Percentiles rank a stretch among this genome's conserved stretches.
Conservation (phyloP, 805 yeast genomes). For the Nadsonia fulvescens region DNA sequence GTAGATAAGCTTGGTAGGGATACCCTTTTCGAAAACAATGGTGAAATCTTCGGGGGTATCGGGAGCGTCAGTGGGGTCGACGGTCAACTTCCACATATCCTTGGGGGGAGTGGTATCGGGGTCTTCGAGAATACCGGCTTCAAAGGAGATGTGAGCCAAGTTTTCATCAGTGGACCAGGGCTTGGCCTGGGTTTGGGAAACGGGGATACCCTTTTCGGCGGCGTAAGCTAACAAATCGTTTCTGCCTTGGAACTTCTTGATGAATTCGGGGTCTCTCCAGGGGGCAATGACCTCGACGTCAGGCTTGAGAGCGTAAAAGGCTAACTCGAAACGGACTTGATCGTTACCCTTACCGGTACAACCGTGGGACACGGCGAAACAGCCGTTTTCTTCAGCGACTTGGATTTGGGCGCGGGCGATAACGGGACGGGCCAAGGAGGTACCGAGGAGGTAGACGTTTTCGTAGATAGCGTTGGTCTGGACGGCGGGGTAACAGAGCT, state of each 20-base stretch:
- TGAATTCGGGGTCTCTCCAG: conserved; percentile 95
- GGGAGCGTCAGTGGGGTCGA: conserved; percentile 93
- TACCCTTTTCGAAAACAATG: conserved; percentile 68
- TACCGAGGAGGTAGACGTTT: conserved; percentile 90
- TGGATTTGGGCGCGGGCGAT: conserved; percentile 96
- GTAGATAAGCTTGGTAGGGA: conserved; percentile 66
- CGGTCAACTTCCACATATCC: conserved; percentile 99
- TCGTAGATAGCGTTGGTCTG: conserved; percentile 96
- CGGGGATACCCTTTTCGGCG: conserved; percentile 79
- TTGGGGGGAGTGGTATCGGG: conserved; percentile 98
- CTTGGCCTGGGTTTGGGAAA: conserved; percentile 92
- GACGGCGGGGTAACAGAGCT: conserved; percentile 88
- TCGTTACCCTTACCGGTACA: conserved; percentile 99
- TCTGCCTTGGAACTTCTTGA: conserved; percentile 95
- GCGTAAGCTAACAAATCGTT: conserved; percentile 90
- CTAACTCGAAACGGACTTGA: conserved; percentile 93
- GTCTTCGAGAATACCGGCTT: conserved; percentile 98
- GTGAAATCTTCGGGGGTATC: conserved; percentile 77
- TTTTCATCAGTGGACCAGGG: conserved; percentile 99
- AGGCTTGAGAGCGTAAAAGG: conserved; percentile 95
- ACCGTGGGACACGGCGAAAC: conserved; percentile 97
- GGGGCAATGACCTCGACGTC: conserved; percentile 95
- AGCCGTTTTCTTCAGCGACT: conserved; percentile 93
- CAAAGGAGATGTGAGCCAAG: conserved; percentile 96
- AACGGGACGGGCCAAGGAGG: conserved; percentile 96